Base-by-base conservation (phyloP, 495 filamentous ascomycete species). In the Podospora didyma region DNA sequence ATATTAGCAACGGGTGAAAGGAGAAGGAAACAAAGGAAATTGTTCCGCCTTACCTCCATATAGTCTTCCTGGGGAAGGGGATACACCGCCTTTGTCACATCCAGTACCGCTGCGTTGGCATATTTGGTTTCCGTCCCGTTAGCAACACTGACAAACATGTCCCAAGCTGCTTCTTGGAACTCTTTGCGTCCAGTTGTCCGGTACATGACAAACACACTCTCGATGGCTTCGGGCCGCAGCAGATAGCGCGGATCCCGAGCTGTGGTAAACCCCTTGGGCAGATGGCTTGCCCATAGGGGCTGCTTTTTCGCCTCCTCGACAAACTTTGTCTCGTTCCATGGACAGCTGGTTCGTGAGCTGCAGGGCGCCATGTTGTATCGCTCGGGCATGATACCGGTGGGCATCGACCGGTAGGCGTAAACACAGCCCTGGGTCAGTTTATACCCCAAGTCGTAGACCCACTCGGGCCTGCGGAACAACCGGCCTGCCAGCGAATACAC, bases 351-450 rank as follows among this genome's bases (percentile, higher is more conserved):
- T 16, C 65, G 68, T 39, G 84, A 79, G 31, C 81, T 69, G 68
- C 92, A 97, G 7, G 82, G 75, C 12, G 89, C 67, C 21, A 86
- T 72, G 16, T 74, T 69, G 62, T 89, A 85, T 6, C 72, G 63
- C 69, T 97, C 92, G 0, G 92, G 92, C 88, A 92, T 92, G 62
- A 97, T 89, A 1, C 90, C 92, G 0, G 88, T 89, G 12, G 81
- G 75, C 20, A 88, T 89, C 19, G 82, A 74, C 57, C 85, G 79
- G 64, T 96, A 96, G 0, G 88, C 85, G 82, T 89, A 96, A 19
- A 93, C 85, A 65, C 92, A 97, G 21, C 91, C 92, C 50, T 90
- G 85, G 0, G 91, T 89, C 22, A 97, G 75, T 66, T 88, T 88
- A 46, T 76, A 70, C 7, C 87, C 93, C 23, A 89, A 75, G n/a